Evolutionary conservation across 495 filamentous ascomycete genomes (phyloP), one percentile per base, ranked within the genome.

Genomic region (Penicillium malachiteum): DNA sequence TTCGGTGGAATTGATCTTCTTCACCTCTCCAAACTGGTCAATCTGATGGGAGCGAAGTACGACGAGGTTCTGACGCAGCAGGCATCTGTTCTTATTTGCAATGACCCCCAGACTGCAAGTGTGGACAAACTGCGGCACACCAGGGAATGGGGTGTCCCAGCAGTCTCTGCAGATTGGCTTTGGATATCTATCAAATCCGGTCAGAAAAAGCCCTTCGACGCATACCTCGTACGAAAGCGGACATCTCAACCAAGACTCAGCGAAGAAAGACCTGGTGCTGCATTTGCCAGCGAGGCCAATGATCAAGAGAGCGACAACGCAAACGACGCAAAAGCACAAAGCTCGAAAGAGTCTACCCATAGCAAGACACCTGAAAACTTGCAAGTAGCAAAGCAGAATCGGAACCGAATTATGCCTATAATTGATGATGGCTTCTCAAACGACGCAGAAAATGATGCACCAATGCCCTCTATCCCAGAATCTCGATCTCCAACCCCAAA

Each of bases 1-100:
- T 96, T 98, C 65, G 80, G 81, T 14, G 86, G 87, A n/a, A 85
- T 96, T 33, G 89, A 96, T 60, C 75, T 96, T 16, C 75, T 92
- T 43, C 95, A 97, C 64, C 74, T 94, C 37, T 84, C 85, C 37
- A 91, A 90, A 70, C 71, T 87, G 13, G 78, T 96, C 21, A 72
- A 76, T 21, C 76, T 96, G 44, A 81, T 96, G 64, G 82, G 81
- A 17, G 92, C 84, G 5, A 82, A 72, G 1, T 96, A 92, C 65
- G 84, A 88, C 32, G 89, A 96, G 60, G 81, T 81, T 43, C 76
- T 96, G 7, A 87, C 85, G 1, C 64, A 78, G 0, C 78, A 83
- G 12, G 79, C 81, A 12, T 88, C 87, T 2, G 73, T 96, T 32
- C 75, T 96, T 2, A 66, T 96, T 11, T 89, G 87, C 63, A 81